Percentiles rank a stretch among this genome's conserved stretches.
phyloP scores from a whole-genome alignment of 495 filamentous ascomycete species.

The Coniosporium apollinis region DNA sequence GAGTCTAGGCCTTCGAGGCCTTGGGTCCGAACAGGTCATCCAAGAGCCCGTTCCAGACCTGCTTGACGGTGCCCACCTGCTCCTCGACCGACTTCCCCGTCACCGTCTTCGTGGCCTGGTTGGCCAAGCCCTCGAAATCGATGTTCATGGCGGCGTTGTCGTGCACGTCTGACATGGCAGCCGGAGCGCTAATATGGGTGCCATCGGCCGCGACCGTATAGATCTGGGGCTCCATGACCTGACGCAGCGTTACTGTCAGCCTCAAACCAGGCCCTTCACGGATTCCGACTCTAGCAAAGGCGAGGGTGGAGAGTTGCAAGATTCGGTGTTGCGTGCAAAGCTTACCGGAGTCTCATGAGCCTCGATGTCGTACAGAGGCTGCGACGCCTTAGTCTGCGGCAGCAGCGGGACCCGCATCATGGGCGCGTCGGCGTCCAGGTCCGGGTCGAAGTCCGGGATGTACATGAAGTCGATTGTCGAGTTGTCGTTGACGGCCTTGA shows the following conservation, averaged over 20 bases:
- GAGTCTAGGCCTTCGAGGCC: too few relatives aligned
- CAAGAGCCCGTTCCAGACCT: slow-evolving; percentile 39
- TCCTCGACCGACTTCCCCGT: slow-evolving; percentile 11
- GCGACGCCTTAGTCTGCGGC: too few relatives aligned
- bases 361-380: too few relatives aligned
- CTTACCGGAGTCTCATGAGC: too few relatives aligned
- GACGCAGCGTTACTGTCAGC: too few relatives aligned
- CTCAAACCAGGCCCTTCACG: too few relatives aligned
- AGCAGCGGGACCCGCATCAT: slow-evolving; percentile 35
- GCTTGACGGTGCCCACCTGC: slow-evolving; percentile 27
- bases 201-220: slow-evolving; percentile 35
- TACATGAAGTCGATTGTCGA: slow-evolving; percentile 49
- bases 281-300: too few relatives aligned
- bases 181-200: slow-evolving; percentile 35
- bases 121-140: slow-evolving; percentile 41
- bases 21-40: slow-evolving; percentile 39
- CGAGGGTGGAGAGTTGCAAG: too few relatives aligned
- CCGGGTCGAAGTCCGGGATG: slow-evolving; percentile 31
- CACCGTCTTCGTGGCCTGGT: slow-evolving; percentile 24
- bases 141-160: slow-evolving; percentile 40
- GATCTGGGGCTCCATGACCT: slow-evolving; percentile 40
- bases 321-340: too few relatives aligned
- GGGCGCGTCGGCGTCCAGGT: slow-evolving; percentile 13
- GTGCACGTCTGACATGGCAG: slow-evolving; percentile 38
- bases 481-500: slow-evolving; percentile 37